Evolutionary conservation across 371 early-diverging fungal genomes (phyloP).

Genomic region (Rhizomucor pusillus): DNA sequence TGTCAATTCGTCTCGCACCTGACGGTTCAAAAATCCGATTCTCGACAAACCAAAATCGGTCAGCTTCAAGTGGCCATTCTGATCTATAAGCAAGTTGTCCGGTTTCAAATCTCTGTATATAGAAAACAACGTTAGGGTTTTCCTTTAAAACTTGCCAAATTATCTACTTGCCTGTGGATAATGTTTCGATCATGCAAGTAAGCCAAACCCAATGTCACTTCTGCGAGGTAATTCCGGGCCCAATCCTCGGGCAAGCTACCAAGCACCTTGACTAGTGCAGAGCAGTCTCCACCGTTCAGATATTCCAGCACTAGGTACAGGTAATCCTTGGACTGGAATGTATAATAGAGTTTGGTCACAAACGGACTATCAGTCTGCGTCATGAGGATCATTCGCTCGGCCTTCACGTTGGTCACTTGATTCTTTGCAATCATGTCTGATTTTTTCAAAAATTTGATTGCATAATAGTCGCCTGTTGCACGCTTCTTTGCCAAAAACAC

Average conservation of each 20-base stretch:
- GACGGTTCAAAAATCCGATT: conserved; percentile 81
- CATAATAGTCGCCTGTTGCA: conserved; percentile 84
- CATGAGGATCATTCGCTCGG: conserved; percentile 84
- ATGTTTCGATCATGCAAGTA: conserved; percentile 86
- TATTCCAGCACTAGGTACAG: conserved; percentile 96
- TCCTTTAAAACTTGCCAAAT: not conserved
- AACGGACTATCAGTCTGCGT: conserved; percentile 88
- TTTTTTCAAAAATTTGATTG: conserved; percentile 88
- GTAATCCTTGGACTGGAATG: conserved; percentile 91
- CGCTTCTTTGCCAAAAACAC: conserved; percentile 86
- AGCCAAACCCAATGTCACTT: conserved; percentile 90
- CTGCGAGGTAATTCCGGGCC: conserved; percentile 91
- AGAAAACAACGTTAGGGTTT: not conserved
- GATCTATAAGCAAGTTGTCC: conserved; percentile 89
- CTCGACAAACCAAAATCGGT: conserved; percentile 95
- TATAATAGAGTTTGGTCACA: conserved; percentile 91
- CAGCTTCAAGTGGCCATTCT: conserved; percentile 89
- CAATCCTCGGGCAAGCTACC: conserved; percentile 88
- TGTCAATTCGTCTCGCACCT: conserved; percentile 61
- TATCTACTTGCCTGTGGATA: conserved; percentile 72
- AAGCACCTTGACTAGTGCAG: conserved; percentile 84
- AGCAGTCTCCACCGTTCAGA: conserved; percentile 95
- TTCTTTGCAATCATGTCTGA: conserved; percentile 92
- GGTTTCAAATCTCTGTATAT: conserved; percentile 79
- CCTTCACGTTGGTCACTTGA: conserved; percentile 87